Percentiles rank a stretch among this genome's conserved stretches.
These are phyloP conservation scores for Botrytis elliptica DNA, from an alignment of 2,329 filamentous ascomycete species.

Conservation along the genomic window DNA sequence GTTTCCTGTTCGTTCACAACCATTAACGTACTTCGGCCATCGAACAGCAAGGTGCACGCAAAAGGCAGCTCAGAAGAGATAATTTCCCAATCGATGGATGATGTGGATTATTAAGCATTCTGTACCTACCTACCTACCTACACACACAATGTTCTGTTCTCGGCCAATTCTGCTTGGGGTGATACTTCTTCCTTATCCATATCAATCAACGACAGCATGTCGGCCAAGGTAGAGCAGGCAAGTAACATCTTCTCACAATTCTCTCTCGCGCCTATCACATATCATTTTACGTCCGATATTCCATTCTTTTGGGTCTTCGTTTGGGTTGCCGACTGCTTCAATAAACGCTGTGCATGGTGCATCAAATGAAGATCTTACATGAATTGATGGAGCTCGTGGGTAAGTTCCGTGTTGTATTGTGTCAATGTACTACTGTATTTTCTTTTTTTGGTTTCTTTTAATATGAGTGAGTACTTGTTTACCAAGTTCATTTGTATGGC, in stretches of 20 bases:
- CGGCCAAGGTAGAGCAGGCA: conserved; percentile 5
- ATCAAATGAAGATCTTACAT: conserved; percentile 22
- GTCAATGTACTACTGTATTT: not conserved
- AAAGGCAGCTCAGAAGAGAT: not conserved
- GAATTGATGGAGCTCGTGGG: conserved; percentile 3
- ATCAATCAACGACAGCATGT: not conserved
- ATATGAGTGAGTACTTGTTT: not conserved
- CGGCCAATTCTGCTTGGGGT: not conserved
- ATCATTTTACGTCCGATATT: conserved; percentile 6
- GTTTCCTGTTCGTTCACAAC: not conserved
- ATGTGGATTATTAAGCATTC: not conserved
- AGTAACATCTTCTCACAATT: conserved; percentile 13
- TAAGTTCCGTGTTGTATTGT: conserved; percentile 8
- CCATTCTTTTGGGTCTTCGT: conserved; percentile 2
- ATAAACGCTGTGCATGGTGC: conserved; percentile 23
- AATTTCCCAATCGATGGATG: not conserved
- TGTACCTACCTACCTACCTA: no score
- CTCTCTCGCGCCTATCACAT: conserved; percentile 19
- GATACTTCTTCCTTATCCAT: not conserved
- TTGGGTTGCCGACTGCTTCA: conserved; percentile 18
- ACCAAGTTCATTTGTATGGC: not conserved
- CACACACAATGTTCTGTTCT: conserved; percentile 3
- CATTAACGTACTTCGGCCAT: not conserved
- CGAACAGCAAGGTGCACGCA: not conserved
- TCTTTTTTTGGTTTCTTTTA: not conserved